Base-by-base conservation (phyloP, 495 filamentous ascomycete species). In the Talaromyces wortmannii region DNA sequence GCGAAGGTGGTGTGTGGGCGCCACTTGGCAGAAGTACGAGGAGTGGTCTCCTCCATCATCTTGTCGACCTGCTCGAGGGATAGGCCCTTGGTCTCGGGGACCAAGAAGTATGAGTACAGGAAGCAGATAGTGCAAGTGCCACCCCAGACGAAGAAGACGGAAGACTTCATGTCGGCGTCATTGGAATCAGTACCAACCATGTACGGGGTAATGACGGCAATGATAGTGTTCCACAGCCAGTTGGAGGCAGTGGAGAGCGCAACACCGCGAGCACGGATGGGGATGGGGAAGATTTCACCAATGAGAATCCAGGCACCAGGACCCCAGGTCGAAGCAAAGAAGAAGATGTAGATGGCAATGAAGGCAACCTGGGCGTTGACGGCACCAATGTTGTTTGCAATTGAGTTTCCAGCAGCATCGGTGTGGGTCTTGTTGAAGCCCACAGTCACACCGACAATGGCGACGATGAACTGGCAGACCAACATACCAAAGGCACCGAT, bases 1-100 rank as follows among this genome's bases (percentile, higher is more conserved):
- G 85, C 85, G 58, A 86, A 91, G 30, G 88, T 92, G 52, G 73
- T 72, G 61, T 81, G 80, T 23, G 88, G 87, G 61, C 75, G 77
- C 89, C 89, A 92, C 62, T 79, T 81, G 66, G 75, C 65, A 51
- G 86, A 89, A 13, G 80, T 86, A 23, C 83, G 69, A n/a, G 89
- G 85, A 1, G 78, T 87, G 5, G 82, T 81, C 74, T 92, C 89
- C 67, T 89, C 89, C 67, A 92, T 74, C 88, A 92, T 90, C 62
- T 78, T 78, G 72, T 91, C 88, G 58, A 92, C 84, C 67, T 92
- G 88, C 70, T 92, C 89, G 50, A 91, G 84, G n/a, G 86, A 84
- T 15, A 92, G 77, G 53, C 87, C 87, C 78, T 90, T 90, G 63
- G 88, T 90, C 77, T 91, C 88, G 31, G 84, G 84, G 15, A 91